Base-by-base conservation (phyloP, 1,139 yeast genomes). In the Kodamaea sp. region DNA sequence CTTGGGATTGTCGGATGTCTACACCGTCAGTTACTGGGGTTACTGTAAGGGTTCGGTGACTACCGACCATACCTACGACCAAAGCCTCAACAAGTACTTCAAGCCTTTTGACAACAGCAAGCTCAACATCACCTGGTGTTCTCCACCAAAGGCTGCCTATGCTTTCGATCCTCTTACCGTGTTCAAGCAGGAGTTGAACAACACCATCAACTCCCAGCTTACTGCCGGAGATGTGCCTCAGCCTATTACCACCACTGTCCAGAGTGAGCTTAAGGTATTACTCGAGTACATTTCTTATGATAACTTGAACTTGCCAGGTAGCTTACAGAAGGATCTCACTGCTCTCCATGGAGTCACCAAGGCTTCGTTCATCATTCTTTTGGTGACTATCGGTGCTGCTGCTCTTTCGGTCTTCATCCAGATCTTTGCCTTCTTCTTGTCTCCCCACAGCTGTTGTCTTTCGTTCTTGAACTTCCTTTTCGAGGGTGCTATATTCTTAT, bases 1-100 rank as follows among this genome's bases (percentile, higher is more conserved):
- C 25, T 51, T 78, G 28, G 86, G 87, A 1, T 59, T 83, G 21
- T 64, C 84, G 5, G 78, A 78, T 31, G 76, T 78, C 18, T 83
- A 83, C 53, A 70, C 80, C 11, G 63, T 83, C 26, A 79, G 88
- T 29, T 69, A 73, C 53, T 83, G 89, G 79, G 90, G 89, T 21
- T 84, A 82, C 61, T 85, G 95, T 58, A 65, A 72, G 47, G 92
- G 90, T 15, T 38, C 42, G 3, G 46, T 50, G 19, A 42, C 48
- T 14, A 44, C 45, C n/a, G 27, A 20, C 11, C 26, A 35, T 10
- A 41, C 46, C 12, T 37, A 38, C 23, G 39, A 43, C 22, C 22
- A 27, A 5, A 39, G 41, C 12, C 30, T 46, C 15, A 48, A 44
- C n/a, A 32, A 37, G 16, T 37, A 42, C 15, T 38, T 50, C 32